phyloP scores from a whole-genome alignment of 2,329 filamentous ascomycete genomes.

The Huntiella savannae region DNA sequence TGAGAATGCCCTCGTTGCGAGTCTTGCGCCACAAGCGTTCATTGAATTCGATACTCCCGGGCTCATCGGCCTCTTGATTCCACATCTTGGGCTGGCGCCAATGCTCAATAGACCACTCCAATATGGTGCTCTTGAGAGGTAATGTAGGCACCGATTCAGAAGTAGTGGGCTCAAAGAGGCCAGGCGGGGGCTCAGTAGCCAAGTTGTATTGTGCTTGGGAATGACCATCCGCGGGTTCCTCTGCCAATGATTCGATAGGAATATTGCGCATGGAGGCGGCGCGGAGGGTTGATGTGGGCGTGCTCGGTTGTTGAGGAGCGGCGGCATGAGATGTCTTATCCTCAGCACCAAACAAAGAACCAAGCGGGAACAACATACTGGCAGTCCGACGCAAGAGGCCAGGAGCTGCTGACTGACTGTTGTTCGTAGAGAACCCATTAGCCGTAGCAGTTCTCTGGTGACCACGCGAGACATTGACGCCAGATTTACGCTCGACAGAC shows the following conservation, averaged over 20 bases:
- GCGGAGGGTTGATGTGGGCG: constrained; percentile 16
- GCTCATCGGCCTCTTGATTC: constrained; percentile 84
- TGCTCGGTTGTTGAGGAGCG: constrained; percentile 14
- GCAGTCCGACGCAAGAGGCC: constrained; percentile 44
- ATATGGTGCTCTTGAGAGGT: constrained; percentile 64
- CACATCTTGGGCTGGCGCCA: constrained; percentile 99
- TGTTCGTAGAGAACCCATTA: constrained; percentile 14
- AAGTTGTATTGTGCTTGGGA: constrained; percentile 54
- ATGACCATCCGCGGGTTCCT: constrained; percentile 51
- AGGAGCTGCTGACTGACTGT: constrained; percentile 32
- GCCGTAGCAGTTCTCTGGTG: constrained; percentile 19
- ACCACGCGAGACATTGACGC: constrained; percentile 21
- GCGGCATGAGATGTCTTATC: constrained; percentile 22
- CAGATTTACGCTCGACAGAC: constrained; percentile 41
- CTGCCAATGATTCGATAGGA: constrained; percentile 25
- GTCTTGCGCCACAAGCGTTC: constrained; percentile 81
- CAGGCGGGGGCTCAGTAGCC: constrained; percentile 61
- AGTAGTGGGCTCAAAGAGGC: constrained; percentile 48
- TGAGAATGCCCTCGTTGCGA: constrained; percentile 79
- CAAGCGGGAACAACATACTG: constrained; percentile 39
- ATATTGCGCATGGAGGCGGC: constrained; percentile 13
- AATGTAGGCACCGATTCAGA: constrained; percentile 40
- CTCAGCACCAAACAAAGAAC: constrained; percentile 31
- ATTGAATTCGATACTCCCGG: constrained; percentile 91
- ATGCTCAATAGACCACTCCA: constrained; percentile 94